A percentile compares a stretch with the other conserved stretches of the same genome.
Evolutionary conservation across 2,329 filamentous ascomycete species (phyloP).

Genomic region (Diaporthe sp.): DNA sequence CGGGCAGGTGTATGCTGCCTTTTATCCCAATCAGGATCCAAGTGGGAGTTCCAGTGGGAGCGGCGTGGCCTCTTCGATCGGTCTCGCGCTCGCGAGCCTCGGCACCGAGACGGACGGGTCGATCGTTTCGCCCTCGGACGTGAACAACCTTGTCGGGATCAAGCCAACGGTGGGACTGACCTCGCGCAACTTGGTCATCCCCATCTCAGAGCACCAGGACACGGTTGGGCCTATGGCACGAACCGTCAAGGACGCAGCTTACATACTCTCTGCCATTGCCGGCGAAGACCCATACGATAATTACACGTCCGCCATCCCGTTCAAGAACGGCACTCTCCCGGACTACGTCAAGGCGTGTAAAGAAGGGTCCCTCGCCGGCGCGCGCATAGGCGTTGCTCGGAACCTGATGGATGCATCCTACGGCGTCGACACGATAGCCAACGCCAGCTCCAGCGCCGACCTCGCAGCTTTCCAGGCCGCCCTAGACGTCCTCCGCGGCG

Average conservation of each 20-base stretch:
- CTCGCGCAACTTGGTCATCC: slow-evolving; percentile 71
- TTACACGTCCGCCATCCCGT: slow-evolving; percentile 56
- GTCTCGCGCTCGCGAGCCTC: slow-evolving; percentile 67
- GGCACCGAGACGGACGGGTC: slow-evolving; percentile 75
- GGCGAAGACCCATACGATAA: slow-evolving; percentile 62
- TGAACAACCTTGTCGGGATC: slow-evolving; percentile 74
- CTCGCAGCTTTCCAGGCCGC: slow-evolving; percentile 64
- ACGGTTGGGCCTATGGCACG: slow-evolving; percentile 73
- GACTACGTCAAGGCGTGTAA: slow-evolving; percentile 70
- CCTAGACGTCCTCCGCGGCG: slow-evolving; percentile 58
- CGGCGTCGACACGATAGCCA: slow-evolving; percentile 29
- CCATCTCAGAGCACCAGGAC: slow-evolving; percentile 73
- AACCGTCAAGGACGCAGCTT: slow-evolving; percentile 55
- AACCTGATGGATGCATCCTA: slow-evolving; percentile 60
- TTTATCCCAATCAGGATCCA: slow-evolving; percentile 70
- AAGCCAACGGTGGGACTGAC: slow-evolving; percentile 73
- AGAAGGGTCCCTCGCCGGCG: slow-evolving; percentile 61
- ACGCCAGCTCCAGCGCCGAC: slow-evolving; percentile 27
- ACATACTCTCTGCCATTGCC: slow-evolving; percentile 49
- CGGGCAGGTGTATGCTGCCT: slow-evolving; percentile 70
- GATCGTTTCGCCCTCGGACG: slow-evolving; percentile 64
- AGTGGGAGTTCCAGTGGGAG: slow-evolving; percentile 70
- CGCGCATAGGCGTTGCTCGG: slow-evolving; percentile 70
- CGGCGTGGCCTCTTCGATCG: slow-evolving; percentile 68
- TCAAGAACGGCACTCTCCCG: slow-evolving; percentile 53